Evolutionary conservation across 768 basidiomycete genomes (phyloP).

Genomic region (Collybiopsis luxurians): DNA sequence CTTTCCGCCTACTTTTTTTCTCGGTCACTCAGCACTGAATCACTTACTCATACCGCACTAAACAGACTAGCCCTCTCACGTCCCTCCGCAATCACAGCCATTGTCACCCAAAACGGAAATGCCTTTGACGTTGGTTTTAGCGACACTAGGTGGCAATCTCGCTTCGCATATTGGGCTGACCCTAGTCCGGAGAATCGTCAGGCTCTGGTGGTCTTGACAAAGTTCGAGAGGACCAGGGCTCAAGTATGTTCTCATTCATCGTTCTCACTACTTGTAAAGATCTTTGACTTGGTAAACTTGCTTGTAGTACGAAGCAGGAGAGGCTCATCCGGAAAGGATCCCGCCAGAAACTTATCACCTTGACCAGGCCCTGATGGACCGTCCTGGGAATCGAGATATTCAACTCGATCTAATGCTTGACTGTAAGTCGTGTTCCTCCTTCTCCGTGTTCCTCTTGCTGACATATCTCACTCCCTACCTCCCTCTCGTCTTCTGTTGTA

Average conservation of each 20-base stretch:
- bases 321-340: constrained; percentile 30
- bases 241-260: constrained; percentile 20
- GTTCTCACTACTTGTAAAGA: too few relatives aligned
- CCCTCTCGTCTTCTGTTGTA: not conserved
- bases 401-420: constrained; percentile 41
- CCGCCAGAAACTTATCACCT: constrained; percentile 39
- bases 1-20: not conserved
- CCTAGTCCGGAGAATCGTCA: constrained; percentile 24
- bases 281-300: not conserved
- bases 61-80: constrained; percentile 36
- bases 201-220: constrained; percentile 18
- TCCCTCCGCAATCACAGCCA: constrained; percentile 38
- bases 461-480: not conserved
- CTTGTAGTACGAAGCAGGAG: constrained; percentile 35
- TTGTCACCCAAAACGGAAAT: constrained; percentile 50
- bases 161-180: constrained; percentile 30
- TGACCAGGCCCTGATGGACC: constrained; percentile 37
- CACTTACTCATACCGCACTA: too few relatives aligned
- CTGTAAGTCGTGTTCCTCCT: constrained; percentile 18
- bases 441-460: not conserved
- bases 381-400: constrained; percentile 35
- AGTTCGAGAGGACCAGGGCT: constrained; percentile 30
- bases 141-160: constrained; percentile 33
- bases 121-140: constrained; percentile 45
- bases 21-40: too few relatives aligned